phyloP scores from a whole-genome alignment of 176 grass and related monocot genomes.

The Carex pumila region DNA sequence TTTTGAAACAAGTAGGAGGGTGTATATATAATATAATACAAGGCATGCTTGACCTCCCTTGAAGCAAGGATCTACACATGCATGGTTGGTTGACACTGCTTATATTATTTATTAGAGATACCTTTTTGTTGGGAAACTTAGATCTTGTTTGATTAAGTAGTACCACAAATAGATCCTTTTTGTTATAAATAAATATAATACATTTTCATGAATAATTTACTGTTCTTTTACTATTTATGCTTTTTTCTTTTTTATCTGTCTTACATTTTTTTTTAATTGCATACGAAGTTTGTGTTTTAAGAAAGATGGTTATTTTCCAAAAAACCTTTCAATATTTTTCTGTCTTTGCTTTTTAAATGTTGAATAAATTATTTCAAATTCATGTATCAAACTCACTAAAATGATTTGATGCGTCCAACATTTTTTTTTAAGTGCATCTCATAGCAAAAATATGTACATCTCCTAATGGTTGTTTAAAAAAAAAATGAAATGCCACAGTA shows the following conservation, averaged over 20 bases:
- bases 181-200: not conserved
- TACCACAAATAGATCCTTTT: not conserved
- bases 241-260: not conserved
- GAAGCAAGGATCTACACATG: conserved; percentile 18
- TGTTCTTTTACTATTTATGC: too few species aligned
- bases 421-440: not conserved
- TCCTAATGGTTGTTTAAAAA: too few species aligned
- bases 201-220: not conserved
- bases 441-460: too few species aligned
- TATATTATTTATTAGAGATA: not conserved
- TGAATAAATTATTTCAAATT: not conserved
- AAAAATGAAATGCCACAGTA: too few species aligned
- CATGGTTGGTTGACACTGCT: not conserved
- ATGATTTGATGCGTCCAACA: not conserved
- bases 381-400: not conserved
- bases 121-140: not conserved
- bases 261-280: not conserved
- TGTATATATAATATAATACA: not conserved
- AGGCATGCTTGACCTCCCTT: conserved; percentile 21
- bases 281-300: not conserved
- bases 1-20: not conserved
- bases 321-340: not conserved
- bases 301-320: not conserved
- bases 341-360: not conserved
- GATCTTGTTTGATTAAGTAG: not conserved